A percentile compares a stretch with the other conserved stretches of the same genome.
These are phyloP conservation scores for Polygonum maritimum DNA, from an alignment of 148 eudicot genomes.

Conservation along the genomic window DNA sequence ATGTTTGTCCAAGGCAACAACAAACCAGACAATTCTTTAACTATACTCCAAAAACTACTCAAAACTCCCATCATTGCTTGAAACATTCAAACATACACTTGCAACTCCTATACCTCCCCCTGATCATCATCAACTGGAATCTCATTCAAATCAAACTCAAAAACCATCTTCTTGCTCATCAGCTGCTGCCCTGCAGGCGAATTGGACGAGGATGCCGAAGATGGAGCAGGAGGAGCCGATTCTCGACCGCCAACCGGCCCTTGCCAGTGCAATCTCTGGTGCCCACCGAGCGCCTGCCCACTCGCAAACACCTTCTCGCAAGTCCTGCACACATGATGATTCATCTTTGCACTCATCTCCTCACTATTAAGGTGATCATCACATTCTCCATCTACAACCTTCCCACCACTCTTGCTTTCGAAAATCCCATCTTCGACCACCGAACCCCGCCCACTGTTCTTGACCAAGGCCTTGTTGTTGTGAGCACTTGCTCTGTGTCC, in stretches of 20 bases:
- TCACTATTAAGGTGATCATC: not conserved
- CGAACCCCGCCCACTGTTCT: not conserved
- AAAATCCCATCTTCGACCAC: not conserved
- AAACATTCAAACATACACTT: not conserved
- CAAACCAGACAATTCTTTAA: not conserved
- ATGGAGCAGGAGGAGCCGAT: not conserved
- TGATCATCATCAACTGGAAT: not conserved
- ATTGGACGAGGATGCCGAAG: not conserved
- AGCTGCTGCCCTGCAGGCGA: not conserved
- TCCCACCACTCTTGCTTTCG: not conserved
- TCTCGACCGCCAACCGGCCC: not conserved
- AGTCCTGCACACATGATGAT: not conserved
- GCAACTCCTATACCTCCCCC: not conserved
- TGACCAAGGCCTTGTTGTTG: not conserved
- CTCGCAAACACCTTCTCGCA: not conserved
- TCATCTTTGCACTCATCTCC: not conserved
- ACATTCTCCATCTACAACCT: not conserved
- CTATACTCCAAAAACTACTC: not conserved
- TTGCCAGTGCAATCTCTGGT: not conserved
- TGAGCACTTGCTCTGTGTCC: not conserved
- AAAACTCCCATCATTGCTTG: not conserved
- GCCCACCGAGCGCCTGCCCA: constrained; percentile 3
- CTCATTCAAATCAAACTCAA: not conserved
- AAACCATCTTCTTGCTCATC: not conserved
- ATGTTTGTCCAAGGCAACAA: not conserved